Evolutionary conservation across 164 flowering plant genomes (phyloP).

Genomic region (Aristolochia fimbriata): DNA sequence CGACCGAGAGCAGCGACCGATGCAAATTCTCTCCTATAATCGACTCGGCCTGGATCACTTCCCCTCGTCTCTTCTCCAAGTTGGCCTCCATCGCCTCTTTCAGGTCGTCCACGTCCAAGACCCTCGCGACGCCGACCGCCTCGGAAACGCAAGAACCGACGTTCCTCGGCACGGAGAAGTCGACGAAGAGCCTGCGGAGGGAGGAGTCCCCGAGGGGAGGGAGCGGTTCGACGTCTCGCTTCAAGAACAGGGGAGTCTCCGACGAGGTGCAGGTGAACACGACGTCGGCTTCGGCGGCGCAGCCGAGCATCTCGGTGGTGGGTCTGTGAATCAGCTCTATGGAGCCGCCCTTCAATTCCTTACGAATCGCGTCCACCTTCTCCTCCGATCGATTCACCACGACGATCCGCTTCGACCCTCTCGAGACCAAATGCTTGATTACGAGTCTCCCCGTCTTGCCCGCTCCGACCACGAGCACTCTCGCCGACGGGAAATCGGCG

Average conservation of each 20-base stretch:
- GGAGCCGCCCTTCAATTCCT: constrained; percentile 54
- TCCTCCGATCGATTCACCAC: constrained; percentile 86
- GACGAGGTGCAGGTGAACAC: constrained; percentile 93
- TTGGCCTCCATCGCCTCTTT: constrained; percentile 96
- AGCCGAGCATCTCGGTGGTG: constrained; percentile 55
- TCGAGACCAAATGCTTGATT: constrained; percentile 87
- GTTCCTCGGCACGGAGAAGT: constrained; percentile 92
- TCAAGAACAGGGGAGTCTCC: constrained; percentile 63
- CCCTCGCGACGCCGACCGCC: constrained; percentile 33
- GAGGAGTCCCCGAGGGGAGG: constrained; percentile 58
- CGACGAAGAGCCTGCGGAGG: constrained; percentile 82
- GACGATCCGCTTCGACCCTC: constrained; percentile 83
- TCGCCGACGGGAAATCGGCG: constrained; percentile 45
- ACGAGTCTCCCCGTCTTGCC: constrained; percentile 99
- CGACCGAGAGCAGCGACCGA: constrained; percentile 84
- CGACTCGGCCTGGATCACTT: constrained; percentile 88
- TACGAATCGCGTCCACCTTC: constrained; percentile 65
- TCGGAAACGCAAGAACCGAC: constrained; percentile 74
- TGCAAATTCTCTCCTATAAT: constrained; percentile 72
- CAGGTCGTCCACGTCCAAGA: constrained; percentile 93
- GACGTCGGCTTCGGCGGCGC: constrained; percentile 84
- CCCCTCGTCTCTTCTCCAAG: constrained; percentile 73
- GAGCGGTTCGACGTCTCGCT: constrained; percentile 51
- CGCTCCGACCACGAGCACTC: constrained; percentile 86
- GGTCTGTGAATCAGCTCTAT: constrained; percentile 78